Evolutionary conservation across 768 basidiomycete genomes (phyloP).

Genomic region (Termitomyces sp.): DNA sequence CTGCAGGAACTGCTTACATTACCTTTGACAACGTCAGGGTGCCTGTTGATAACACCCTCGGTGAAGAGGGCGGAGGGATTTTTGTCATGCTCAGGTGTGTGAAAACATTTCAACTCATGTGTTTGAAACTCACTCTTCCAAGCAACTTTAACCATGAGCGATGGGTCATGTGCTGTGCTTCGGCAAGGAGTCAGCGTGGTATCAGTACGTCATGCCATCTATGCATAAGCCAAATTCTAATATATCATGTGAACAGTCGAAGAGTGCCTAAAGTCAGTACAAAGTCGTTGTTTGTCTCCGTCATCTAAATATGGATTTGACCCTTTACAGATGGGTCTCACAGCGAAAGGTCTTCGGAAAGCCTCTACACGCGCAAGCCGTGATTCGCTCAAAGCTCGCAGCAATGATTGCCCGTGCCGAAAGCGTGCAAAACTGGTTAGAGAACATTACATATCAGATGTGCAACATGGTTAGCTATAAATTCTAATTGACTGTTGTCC

Average conservation of each 20-base stretch:
- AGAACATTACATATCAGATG: slow-evolving; percentile 87
- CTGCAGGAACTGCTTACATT: slow-evolving; percentile 83
- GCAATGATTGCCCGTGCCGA: slow-evolving; percentile 78
- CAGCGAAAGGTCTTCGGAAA: slow-evolving; percentile 93
- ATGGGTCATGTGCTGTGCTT: slow-evolving; percentile 62
- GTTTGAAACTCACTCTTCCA: background rate
- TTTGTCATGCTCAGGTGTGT: slow-evolving; percentile 25
- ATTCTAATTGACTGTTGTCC: background rate
- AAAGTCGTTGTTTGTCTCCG: background rate
- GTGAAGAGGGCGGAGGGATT: slow-evolving; percentile 30
- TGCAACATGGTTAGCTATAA: slow-evolving; percentile 52
- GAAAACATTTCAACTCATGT: background rate
- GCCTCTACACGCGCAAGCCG: slow-evolving; percentile 74
- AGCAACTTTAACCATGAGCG: slow-evolving; percentile 94
- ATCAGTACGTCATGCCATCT: slow-evolving; percentile 8
- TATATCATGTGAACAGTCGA: slow-evolving; percentile 42
- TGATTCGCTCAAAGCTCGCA: slow-evolving; percentile 85
- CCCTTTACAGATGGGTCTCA: slow-evolving; percentile 60
- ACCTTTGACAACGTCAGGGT: slow-evolving; percentile 84
- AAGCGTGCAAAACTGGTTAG: slow-evolving; percentile 68
- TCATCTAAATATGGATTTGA: background rate
- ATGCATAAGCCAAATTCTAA: background rate
- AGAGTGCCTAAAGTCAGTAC: slow-evolving; percentile 70
- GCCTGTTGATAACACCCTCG: slow-evolving; percentile 80
- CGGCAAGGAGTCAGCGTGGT: slow-evolving; percentile 16